Conservation (phyloP, 1,284 basidiomycete genomes). For the Rhodotorula sp. region DNA sequence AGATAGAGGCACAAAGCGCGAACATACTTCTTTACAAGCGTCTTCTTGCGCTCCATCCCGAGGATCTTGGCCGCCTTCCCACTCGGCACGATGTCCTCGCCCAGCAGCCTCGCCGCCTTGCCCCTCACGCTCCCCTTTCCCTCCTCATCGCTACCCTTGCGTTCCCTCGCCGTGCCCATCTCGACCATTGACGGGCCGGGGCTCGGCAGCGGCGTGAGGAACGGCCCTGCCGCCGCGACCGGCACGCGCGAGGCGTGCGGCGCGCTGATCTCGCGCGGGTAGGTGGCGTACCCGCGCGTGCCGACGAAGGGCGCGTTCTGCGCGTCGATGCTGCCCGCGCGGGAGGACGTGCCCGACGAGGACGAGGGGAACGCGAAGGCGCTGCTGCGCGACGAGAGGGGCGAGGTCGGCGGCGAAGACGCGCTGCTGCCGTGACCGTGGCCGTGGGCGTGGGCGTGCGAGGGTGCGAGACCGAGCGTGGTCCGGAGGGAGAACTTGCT, state of each 20-base stretch:
- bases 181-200: background rate
- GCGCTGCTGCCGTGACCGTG: background rate
- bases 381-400: background rate
- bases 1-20: background rate
- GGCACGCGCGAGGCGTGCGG: background rate
- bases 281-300: background rate
- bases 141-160: background rate
- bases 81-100: slow-evolving; percentile 26
- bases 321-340: background rate
- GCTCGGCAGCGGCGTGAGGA: slow-evolving; percentile 2
- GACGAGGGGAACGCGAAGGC: background rate
- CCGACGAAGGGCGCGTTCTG: background rate
- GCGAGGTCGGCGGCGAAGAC: background rate
- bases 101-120: slow-evolving; percentile 30
- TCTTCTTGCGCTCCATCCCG: slow-evolving; percentile 24
- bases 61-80: slow-evolving; percentile 32
- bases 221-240: background rate
- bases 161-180: background rate
- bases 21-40: slow-evolving; percentile 10
- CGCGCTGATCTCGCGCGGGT: background rate
- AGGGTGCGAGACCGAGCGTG: background rate
- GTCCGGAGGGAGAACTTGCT: slow-evolving; percentile 8
- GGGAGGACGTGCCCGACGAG: background rate
- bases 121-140: slow-evolving; percentile 5
- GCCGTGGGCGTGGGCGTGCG: background rate